Evolutionary conservation across 306 rosid genomes (phyloP).

Genomic region (Dryas drummondii): DNA sequence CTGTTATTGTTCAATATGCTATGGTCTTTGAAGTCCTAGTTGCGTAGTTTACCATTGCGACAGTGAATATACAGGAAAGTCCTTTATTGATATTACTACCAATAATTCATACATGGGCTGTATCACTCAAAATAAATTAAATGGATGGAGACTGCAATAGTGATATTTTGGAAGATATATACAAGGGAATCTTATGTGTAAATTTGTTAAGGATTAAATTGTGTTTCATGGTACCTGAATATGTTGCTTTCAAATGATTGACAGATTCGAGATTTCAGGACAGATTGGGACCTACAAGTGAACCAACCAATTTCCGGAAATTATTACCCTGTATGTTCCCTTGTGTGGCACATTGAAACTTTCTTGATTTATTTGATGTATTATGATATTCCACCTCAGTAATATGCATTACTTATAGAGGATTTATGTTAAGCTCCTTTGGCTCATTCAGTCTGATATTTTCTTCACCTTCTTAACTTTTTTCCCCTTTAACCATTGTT

Average conservation of each 20-base stretch:
- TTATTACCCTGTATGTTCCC: constrained; percentile 35
- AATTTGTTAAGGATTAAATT: neutral
- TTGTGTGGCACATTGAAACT: constrained; percentile 6
- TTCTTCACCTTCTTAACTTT: neutral
- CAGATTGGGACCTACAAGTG: constrained; percentile 38
- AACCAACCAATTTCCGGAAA: constrained; percentile 40
- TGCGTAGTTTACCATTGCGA: neutral
- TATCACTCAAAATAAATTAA: neutral
- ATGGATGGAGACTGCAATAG: constrained; percentile 8
- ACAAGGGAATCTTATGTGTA: neutral
- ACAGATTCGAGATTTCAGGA: constrained; percentile 36
- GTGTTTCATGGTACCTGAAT: neutral
- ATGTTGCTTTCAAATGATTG: constrained; percentile 16
- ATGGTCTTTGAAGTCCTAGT: neutral
- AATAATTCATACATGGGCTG: neutral
- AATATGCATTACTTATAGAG: neutral
- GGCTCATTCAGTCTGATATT: neutral
- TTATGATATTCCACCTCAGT: neutral
- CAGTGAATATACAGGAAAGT: neutral
- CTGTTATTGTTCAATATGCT: neutral
- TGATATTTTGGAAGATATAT: neutral
- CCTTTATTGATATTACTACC: neutral
- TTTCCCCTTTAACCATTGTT: neutral
- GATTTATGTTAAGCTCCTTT: neutral
- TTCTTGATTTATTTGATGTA: neutral